Evolutionary conservation across 78 protist species (phyloP).

Genomic region (Dictyostelium capitatum): DNA sequence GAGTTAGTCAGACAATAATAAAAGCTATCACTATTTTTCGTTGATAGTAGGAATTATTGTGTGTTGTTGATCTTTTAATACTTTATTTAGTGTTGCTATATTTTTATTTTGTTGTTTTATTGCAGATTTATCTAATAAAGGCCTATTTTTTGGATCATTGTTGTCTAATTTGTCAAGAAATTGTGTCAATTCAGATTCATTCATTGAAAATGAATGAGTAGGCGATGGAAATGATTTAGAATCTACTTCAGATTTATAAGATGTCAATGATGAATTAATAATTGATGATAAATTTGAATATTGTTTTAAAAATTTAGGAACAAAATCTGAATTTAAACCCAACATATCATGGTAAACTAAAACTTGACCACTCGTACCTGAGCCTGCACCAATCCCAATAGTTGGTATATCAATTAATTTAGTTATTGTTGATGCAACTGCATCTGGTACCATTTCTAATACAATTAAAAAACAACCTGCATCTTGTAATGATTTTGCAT

Average conservation of each 20-base stretch:
- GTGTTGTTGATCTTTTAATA: not conserved
- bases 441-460: slow-evolving; percentile 93
- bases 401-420: slow-evolving; percentile 88
- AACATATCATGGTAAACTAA: slow-evolving; percentile 94
- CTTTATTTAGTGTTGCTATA: not conserved
- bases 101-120: not conserved
- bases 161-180: slow-evolving; percentile 11
- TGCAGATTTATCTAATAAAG: not conserved
- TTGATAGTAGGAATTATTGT: too few relatives aligned
- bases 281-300: slow-evolving; percentile 73
- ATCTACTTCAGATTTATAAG: slow-evolving; percentile 69
- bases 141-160: not conserved
- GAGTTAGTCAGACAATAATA: too few relatives aligned
- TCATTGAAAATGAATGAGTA: slow-evolving; percentile 77
- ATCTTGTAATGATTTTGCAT: slow-evolving; percentile 92
- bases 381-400: slow-evolving; percentile 97
- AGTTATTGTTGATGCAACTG: slow-evolving; percentile 87
- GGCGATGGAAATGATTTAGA: slow-evolving; percentile 74
- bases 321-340: slow-evolving; percentile 86
- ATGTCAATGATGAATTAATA: slow-evolving; percentile 27
- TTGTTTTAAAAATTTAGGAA: slow-evolving; percentile 89
- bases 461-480: slow-evolving; percentile 95
- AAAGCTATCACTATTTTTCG: too few relatives aligned
- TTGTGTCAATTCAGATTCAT: slow-evolving; percentile 48
- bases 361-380: slow-evolving; percentile 93